Conservation (phyloP, 345 rosid species). For the Camelina neglecta region DNA sequence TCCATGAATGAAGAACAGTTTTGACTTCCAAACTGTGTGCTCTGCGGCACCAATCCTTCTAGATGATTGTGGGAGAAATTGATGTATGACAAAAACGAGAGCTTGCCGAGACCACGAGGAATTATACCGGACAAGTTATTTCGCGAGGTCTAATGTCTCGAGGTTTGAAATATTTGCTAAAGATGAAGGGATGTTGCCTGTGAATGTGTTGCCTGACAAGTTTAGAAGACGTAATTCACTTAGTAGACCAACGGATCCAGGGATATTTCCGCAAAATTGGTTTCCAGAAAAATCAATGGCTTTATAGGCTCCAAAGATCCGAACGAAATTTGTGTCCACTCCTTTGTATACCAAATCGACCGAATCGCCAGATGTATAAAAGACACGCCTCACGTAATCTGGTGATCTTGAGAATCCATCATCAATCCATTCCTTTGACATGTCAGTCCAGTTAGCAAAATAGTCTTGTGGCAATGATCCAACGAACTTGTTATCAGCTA, state of each 20-base stretch:
- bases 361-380: background rate
- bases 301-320: background rate
- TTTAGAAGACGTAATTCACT: background rate
- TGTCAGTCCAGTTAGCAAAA: background rate
- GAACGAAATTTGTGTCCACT: background rate
- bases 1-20: background rate
- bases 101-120: constrained; percentile 6
- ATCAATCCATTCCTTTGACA: background rate
- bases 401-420: background rate
- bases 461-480: constrained; percentile 10
- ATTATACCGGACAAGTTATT: constrained; percentile 20
- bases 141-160: constrained; percentile 2
- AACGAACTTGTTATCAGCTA: background rate
- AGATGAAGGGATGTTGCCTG: background rate
- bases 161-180: constrained; percentile 1
- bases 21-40: constrained; percentile 24
- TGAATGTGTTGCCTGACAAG: background rate
- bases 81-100: constrained; percentile 5
- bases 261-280: background rate
- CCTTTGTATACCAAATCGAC: constrained; percentile 3
- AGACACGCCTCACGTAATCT: background rate
- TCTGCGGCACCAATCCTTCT: background rate
- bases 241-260: background rate
- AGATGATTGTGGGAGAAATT: constrained; percentile 24
- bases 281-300: constrained; percentile 33